Base-by-base conservation (phyloP, 106 monocot genomes). In the Dioscorea dumetorum region DNA sequence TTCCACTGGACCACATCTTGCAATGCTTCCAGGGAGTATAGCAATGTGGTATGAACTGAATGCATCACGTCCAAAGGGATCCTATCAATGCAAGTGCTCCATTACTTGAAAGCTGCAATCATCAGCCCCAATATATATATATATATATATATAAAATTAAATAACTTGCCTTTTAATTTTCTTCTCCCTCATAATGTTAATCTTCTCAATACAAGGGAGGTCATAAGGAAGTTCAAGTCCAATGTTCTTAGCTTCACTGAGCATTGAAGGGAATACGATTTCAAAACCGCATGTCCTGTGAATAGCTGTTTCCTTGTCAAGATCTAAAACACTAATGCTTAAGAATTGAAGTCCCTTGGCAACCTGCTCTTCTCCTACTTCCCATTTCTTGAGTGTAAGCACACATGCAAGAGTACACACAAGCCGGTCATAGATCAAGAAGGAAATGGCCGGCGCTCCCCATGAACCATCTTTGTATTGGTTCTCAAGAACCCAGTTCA, bases 11-110 rank as follows among this genome's bases (percentile, higher is more conserved):
- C 49, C 10, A 22, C 79, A 1, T 51, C 51, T 15, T 50, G 74
- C 81, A 95, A 85, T n/a, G 90, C 94, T 74, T 95, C 94, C 63
- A 95, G 50, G 79, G 83, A 88, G 58, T 95, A 87, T 5, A 95
- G 88, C 50, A 95, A 77, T 8, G 91, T 85, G 11, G 88, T 95
- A 19, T 91, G 94, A 13, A 83, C 77, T 61, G 78, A 33, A 71
- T 95, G 94, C 87, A 95, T 61, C 72, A 91, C 22, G 28, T 85
- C 88, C 48, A 72, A 88, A 13, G 94, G 85, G 8, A 95, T 95
- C 83, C 94, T 95, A 61, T 4, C 51, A 51, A 51, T 51, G 51
- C 14, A 51, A 51, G 17, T 17, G 17, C 14, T 51, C 17, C 12
- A 17, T 12, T 51, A 51, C 17, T 13, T 17, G 14, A 50, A 14